These are phyloP conservation scores for Oryza glaberrima DNA, from an alignment of 176 grass and related monocot genomes.

Conservation along the genomic window DNA sequence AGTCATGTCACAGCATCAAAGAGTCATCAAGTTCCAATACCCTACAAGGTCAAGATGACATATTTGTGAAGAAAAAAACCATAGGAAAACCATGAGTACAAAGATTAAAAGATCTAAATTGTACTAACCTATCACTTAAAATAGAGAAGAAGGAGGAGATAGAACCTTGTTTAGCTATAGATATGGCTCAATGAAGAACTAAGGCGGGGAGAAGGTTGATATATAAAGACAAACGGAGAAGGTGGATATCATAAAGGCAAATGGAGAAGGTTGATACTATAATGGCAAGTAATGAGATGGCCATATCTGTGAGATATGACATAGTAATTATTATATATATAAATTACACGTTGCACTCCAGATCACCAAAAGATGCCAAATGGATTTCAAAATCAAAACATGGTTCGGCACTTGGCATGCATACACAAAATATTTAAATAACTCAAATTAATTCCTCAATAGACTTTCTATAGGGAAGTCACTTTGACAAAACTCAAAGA, in stretches of 20 bases:
- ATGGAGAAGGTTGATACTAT: no score
- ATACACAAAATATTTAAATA: not conserved
- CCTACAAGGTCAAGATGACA: not conserved
- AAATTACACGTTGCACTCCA: not conserved
- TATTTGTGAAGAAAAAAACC: not conserved
- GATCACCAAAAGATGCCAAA: not conserved
- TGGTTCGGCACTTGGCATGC: not conserved
- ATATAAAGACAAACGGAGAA: not conserved
- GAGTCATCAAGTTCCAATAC: not conserved
- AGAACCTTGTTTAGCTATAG: not conserved
- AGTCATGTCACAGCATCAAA: not conserved
- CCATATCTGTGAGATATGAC: not conserved
- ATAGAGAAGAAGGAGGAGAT: not conserved
- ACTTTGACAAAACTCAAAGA: not conserved
- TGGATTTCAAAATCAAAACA: not conserved
- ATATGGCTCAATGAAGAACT: not conserved
- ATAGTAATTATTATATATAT: not conserved
- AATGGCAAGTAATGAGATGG: not conserved
- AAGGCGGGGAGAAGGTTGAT: not conserved
- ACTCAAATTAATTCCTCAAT: not conserved
- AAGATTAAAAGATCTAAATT: not conserved
- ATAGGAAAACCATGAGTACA: not conserved
- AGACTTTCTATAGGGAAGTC: not conserved
- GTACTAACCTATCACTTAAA: not conserved
- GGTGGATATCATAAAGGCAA: not conserved